phyloP scores from a whole-genome alignment of 208 protist species.

The Herpetomonas tarakana region DNA sequence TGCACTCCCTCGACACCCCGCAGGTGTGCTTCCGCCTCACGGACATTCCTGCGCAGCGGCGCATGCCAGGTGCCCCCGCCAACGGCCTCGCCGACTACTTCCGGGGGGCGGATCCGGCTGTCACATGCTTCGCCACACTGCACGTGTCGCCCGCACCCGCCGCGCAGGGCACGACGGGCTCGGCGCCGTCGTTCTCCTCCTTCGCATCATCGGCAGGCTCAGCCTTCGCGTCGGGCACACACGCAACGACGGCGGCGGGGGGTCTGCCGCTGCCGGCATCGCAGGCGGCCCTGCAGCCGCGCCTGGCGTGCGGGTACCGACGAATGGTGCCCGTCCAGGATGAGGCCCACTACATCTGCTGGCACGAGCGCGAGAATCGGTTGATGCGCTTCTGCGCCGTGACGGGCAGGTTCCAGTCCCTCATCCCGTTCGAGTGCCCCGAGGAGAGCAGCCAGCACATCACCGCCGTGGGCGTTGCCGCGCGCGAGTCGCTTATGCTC shows the following conservation, averaged over 20 bases:
- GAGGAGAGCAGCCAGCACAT: slow-evolving; percentile 48
- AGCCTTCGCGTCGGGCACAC: neutral
- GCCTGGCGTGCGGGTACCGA: slow-evolving; percentile 25
- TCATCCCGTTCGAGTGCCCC: slow-evolving; percentile 37
- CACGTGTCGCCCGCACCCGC: slow-evolving; percentile 5
- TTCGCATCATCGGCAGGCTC: too few relatives aligned
- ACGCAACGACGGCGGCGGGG: neutral
- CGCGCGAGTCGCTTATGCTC: slow-evolving; percentile 62
- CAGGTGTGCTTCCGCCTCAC: slow-evolving; percentile 48
- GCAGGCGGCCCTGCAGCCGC: neutral
- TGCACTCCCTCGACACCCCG: slow-evolving; percentile 47
- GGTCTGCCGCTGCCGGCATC: neutral
- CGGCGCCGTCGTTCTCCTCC: too few relatives aligned
- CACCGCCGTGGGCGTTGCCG: slow-evolving; percentile 47
- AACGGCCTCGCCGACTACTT: slow-evolving; percentile 24
- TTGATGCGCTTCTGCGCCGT: slow-evolving; percentile 60
- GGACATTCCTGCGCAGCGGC: slow-evolving; percentile 35
- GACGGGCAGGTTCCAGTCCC: slow-evolving; percentile 46
- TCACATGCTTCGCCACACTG: slow-evolving; percentile 42
- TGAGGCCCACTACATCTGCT: slow-evolving; percentile 57
- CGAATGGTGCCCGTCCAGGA: slow-evolving; percentile 59
- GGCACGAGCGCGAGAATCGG: slow-evolving; percentile 47
- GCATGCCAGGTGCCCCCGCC: slow-evolving; percentile 26
- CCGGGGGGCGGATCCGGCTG: slow-evolving; percentile 18
- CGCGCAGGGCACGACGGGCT: neutral